Conservation (phyloP, 2,329 filamentous ascomycete species). For the Ilyonectria destructans region DNA sequence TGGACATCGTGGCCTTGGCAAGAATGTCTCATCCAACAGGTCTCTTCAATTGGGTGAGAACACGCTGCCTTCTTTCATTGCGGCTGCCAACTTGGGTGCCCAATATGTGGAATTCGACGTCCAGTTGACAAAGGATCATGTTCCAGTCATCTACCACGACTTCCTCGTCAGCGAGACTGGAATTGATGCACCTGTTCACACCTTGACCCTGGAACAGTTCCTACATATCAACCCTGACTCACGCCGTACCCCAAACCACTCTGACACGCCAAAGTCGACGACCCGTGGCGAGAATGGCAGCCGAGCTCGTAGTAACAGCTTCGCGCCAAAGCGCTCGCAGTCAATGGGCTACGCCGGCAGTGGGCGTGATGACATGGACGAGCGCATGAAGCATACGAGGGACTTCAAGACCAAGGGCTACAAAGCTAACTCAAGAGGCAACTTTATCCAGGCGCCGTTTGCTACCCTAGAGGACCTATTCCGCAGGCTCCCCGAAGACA, state of each 20-base stretch:
- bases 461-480: slow-evolving; percentile 96
- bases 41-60: slow-evolving; percentile 97
- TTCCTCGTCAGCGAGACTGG: slow-evolving; percentile 98
- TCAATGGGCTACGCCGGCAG: slow-evolving; percentile 69
- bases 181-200: slow-evolving; percentile 96
- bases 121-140: slow-evolving; percentile 97
- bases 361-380: slow-evolving; percentile 66
- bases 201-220: slow-evolving; percentile 95
- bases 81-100: slow-evolving; percentile 92
- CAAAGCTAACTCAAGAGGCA: slow-evolving; percentile 94
- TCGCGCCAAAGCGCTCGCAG: slow-evolving; percentile 66
- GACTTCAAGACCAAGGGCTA: slow-evolving; percentile 96
- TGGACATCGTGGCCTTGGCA: slow-evolving; percentile 84
- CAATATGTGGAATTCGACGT: slow-evolving; percentile 87
- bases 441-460: slow-evolving; percentile 96
- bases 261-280: slow-evolving; percentile 31
- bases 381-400: slow-evolving; percentile 97
- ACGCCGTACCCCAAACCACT: slow-evolving; percentile 38
- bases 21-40: slow-evolving; percentile 87
- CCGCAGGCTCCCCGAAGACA: slow-evolving; percentile 82
- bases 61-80: slow-evolving; percentile 95
- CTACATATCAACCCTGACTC: slow-evolving; percentile 83
- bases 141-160: slow-evolving; percentile 98
- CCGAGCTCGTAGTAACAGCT: slow-evolving; percentile 57
- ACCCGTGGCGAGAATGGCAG: slow-evolving; percentile 54